Base-by-base conservation (phyloP, 441 rosid species). In the Pelargonium citronellum region DNA sequence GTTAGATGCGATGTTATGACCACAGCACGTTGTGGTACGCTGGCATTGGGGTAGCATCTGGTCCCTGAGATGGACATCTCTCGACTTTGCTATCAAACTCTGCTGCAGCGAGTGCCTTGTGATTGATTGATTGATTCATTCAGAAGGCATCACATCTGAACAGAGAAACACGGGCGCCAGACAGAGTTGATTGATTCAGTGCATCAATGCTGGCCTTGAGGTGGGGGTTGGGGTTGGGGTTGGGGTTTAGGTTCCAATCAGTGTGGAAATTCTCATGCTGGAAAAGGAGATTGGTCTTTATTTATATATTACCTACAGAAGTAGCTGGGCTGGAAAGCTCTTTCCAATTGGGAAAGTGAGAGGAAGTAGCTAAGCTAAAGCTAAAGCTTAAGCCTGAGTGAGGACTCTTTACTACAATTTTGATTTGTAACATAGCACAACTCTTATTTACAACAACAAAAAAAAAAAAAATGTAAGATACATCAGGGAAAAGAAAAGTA, bases 401-500 rank as follows among this genome's bases (percentile, higher is more conserved):
- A 74, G 80, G 82, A 73, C 66, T 72, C 71, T 57, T 43, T 83
- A 74, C 81, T 66, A 74, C 81, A 84, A 80, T 86, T 84, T 86
- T 86, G 90, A 80, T 84, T 77, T 81, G 88, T 30, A 30, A 30
- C 37, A 30, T 30, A 30, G 37, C 37, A 30, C 3, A 30, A 30
- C 37, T 30, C 37, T 30, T 30, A 30, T 30, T 30, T 30, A 30
- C 37, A 27, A 27, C 34, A n/a, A n/a, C n/a, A n/a, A n/a, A n/a
- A 22, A 22, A 22, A 22, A 30, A 30, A 30, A 30, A 3, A 30
- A 27, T 27, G 30, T 27, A 27, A 27, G 30, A 27, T 30, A 30
- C 37, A 30, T 30, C 37, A 30, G 37, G 37, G 37, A 30, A 30
- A 30, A 2, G 37, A 30, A 30, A 30, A 30, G 37, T 30, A 30